Percentiles rank a stretch among this genome's conserved stretches.
Conservation (phyloP, 208 protist genomes). For the Crithidia mellificae region DNA sequence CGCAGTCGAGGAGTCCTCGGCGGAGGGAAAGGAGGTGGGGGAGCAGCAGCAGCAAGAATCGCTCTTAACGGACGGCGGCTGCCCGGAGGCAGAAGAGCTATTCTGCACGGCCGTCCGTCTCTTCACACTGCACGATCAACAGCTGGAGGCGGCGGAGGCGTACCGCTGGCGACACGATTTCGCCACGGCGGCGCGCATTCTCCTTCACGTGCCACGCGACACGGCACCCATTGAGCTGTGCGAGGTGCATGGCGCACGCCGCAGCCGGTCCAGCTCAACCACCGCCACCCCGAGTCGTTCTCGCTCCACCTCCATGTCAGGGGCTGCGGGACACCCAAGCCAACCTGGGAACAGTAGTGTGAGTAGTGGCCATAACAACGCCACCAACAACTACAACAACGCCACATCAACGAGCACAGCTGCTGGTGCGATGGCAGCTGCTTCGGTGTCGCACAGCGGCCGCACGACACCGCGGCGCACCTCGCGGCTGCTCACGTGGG, state of each 20-base stretch:
- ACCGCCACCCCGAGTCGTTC: background rate
- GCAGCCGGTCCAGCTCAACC: background rate
- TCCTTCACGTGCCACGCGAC: slow-evolving; percentile 14
- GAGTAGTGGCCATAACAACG: too few species aligned
- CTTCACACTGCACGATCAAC: slow-evolving; percentile 12
- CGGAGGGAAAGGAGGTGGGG: too few species aligned
- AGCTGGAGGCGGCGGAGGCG: slow-evolving; percentile 30
- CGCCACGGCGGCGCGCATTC: slow-evolving; percentile 9
- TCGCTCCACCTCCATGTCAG: background rate
- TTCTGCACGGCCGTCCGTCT: slow-evolving; percentile 25
- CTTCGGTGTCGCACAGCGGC: background rate
- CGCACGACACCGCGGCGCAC: slow-evolving; percentile 1
- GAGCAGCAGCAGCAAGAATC: background rate
- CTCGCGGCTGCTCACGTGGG: slow-evolving; percentile 22
- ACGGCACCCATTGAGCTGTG: slow-evolving; percentile 3
- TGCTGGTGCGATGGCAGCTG: background rate
- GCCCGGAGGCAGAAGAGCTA: slow-evolving; percentile 9
- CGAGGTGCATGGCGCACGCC: slow-evolving; percentile 7
- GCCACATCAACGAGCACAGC: background rate
- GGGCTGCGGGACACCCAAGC: background rate
- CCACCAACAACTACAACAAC: too few species aligned
- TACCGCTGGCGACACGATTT: slow-evolving; percentile 25
- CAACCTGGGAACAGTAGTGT: too few species aligned
- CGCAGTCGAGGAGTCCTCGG: too few species aligned
- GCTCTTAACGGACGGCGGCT: background rate